These are phyloP conservation scores for Pogostemon cablin DNA, from an alignment of 257 asterid genomes.

Conservation along the genomic window DNA sequence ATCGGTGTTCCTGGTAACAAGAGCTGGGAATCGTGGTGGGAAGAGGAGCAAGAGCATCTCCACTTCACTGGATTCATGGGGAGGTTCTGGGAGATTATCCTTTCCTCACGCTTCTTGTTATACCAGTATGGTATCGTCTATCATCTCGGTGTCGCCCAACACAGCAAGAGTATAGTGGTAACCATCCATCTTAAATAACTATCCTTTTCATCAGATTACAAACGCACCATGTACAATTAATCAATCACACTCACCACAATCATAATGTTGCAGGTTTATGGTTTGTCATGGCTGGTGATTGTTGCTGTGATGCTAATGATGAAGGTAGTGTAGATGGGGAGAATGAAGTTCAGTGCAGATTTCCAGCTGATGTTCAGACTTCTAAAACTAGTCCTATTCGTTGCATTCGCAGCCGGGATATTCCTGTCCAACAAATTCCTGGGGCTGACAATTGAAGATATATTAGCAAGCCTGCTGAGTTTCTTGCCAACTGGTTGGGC, in stretches of 20 bases:
- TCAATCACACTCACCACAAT: not conserved
- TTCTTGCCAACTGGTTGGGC: constrained; percentile 94
- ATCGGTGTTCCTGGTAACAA: constrained; percentile 77
- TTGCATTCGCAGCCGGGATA: constrained; percentile 52
- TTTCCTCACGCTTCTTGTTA: constrained; percentile 66
- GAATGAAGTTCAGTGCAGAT: constrained; percentile 82
- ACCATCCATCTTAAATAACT: constrained; percentile 26
- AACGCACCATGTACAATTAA: not conserved
- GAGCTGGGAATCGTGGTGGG: constrained; percentile 98
- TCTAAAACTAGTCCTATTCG: constrained; percentile 61
- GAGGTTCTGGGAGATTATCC: constrained; percentile 60
- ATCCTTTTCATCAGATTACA: not conserved
- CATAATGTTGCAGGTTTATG: constrained; percentile 61
- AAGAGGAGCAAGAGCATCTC: constrained; percentile 82
- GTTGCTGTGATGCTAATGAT: constrained; percentile 59
- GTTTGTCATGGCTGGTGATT: constrained; percentile 80
- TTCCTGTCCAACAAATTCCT: constrained; percentile 54
- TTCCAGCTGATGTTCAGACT: constrained; percentile 85
- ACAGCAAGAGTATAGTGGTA: constrained; percentile 60
- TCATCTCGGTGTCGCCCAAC: constrained; percentile 61
- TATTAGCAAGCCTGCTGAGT: constrained; percentile 67
- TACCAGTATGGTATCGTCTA: constrained; percentile 85
- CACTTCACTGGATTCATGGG: constrained; percentile 61
- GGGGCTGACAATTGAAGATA: constrained; percentile 64
- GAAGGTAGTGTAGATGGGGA: constrained; percentile 72